A percentile compares a stretch with the other conserved stretches of the same genome.
Evolutionary conservation across 2,329 filamentous ascomycete genomes (phyloP).

Genomic region (Aspergillus oerlinghausenensis): DNA sequence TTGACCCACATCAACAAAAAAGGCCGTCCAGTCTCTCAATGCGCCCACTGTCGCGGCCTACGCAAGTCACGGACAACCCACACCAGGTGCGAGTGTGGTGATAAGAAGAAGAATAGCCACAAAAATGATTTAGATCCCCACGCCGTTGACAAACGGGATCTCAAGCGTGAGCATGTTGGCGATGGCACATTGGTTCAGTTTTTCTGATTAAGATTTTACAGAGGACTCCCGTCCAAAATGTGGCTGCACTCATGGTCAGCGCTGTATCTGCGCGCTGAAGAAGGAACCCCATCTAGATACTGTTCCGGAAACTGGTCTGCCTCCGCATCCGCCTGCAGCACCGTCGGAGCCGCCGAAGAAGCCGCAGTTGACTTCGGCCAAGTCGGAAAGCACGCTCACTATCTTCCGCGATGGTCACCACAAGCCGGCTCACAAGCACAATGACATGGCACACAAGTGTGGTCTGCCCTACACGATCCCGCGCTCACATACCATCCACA

Average conservation of each 20-base stretch:
- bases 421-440: slow-evolving; percentile 61
- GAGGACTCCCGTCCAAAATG: slow-evolving; percentile 35
- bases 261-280: slow-evolving; percentile 59
- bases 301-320: slow-evolving; percentile 44
- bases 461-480: slow-evolving; percentile 61
- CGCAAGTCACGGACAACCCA: slow-evolving; percentile 95
- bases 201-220: slow-evolving; percentile 33
- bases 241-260: slow-evolving; percentile 55
- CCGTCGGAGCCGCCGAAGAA: slow-evolving; percentile 47
- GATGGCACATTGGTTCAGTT: slow-evolving; percentile 20
- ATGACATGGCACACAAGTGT: slow-evolving; percentile 59
- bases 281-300: slow-evolving; percentile 51
- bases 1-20: slow-evolving; percentile 96
- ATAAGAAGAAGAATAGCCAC: slow-evolving; percentile 67
- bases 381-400: slow-evolving; percentile 57
- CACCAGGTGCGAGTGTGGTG: slow-evolving; percentile 93
- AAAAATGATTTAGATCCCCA: slow-evolving; percentile 35
- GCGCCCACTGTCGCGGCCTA: slow-evolving; percentile 90
- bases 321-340: slow-evolving; percentile 35
- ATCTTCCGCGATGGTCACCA: slow-evolving; percentile 61
- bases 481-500: slow-evolving; percentile 48
- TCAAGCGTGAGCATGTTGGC: slow-evolving; percentile 34
- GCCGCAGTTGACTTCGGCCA: slow-evolving; percentile 53
- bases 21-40: slow-evolving; percentile 95
- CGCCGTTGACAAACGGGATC: slow-evolving; percentile 32